phyloP scores from a whole-genome alignment of 192 early-diverging fungal genomes.

The Podila epicladia region DNA sequence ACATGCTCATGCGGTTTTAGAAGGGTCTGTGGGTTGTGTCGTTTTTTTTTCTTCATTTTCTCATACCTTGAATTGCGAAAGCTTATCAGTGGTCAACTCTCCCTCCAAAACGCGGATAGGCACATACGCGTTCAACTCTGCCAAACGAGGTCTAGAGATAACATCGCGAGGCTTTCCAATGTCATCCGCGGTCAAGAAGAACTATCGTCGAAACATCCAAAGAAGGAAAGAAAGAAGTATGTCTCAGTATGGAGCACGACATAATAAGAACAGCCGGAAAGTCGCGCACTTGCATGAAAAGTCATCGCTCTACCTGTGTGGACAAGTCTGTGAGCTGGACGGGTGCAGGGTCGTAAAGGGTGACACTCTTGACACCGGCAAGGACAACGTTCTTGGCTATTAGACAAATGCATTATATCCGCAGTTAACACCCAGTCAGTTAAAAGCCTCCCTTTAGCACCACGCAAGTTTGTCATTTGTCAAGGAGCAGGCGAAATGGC shows the following conservation, averaged over 20 bases:
- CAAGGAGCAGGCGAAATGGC: too few species aligned
- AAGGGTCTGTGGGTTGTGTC: neutral
- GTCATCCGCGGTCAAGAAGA: conserved; percentile 87
- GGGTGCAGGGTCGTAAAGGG: conserved; percentile 86
- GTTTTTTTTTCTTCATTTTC: neutral
- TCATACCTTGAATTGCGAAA: conserved; percentile 64
- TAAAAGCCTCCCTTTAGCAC: neutral
- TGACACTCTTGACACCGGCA: conserved; percentile 99
- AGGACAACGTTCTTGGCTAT: conserved; percentile 97
- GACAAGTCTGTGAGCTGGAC: conserved; percentile 87
- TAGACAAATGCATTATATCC: neutral
- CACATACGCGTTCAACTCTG: conserved; percentile 97
- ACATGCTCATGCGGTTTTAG: neutral
- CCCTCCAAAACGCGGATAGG: conserved; percentile 87
- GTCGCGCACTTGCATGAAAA: neutral
- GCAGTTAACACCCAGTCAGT: neutral
- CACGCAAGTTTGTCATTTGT: too few species aligned
- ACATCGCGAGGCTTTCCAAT: conserved; percentile 87
- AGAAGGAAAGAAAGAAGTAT: neutral
- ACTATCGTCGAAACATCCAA: conserved; percentile 63
- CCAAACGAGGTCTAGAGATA: conserved; percentile 80
- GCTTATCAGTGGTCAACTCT: conserved; percentile 75
- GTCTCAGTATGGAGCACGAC: neutral
- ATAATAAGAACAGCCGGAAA: neutral
- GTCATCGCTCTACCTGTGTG: conserved; percentile 69